These are phyloP conservation scores for Begonia peltatifolia DNA, from an alignment of 306 rosid species.

Conservation along the genomic window DNA sequence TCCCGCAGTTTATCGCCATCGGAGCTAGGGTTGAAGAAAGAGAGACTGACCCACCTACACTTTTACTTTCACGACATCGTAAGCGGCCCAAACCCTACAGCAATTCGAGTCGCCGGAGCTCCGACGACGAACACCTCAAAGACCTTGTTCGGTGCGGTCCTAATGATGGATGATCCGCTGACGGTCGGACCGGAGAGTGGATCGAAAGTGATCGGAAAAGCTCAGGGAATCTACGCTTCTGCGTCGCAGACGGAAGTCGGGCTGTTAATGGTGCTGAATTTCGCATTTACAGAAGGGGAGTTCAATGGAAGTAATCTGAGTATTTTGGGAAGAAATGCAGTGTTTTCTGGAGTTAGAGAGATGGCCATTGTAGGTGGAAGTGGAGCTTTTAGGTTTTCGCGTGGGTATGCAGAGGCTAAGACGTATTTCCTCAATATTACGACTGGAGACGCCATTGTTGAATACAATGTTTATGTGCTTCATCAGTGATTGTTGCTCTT, in stretches of 20 bases:
- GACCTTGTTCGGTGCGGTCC: slow-evolving; percentile 26
- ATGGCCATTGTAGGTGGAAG: slow-evolving; percentile 66
- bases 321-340: slow-evolving; percentile 38
- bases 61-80: slow-evolving; percentile 41
- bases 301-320: slow-evolving; percentile 44
- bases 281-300: slow-evolving; percentile 39
- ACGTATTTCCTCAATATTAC: slow-evolving; percentile 6
- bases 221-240: slow-evolving; percentile 48
- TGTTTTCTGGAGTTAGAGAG: slow-evolving; percentile 30
- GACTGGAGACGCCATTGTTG: slow-evolving; percentile 35
- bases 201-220: slow-evolving; percentile 36
- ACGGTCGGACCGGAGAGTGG: slow-evolving; percentile 23
- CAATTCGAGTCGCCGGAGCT: slow-evolving; percentile 28
- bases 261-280: slow-evolving; percentile 38
- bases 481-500: slow-evolving; percentile 22
- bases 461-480: slow-evolving; percentile 42
- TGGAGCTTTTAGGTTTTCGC: slow-evolving; percentile 54
- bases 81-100: slow-evolving; percentile 32
- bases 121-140: slow-evolving; percentile 11
- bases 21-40: slow-evolving; percentile 15
- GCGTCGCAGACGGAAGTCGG: slow-evolving; percentile 39
- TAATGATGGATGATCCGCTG: slow-evolving; percentile 44
- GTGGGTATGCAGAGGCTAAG: slow-evolving; percentile 43
- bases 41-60: slow-evolving; percentile 32
- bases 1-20: slow-evolving; percentile 3